Base-by-base conservation (phyloP, 768 basidiomycete species). In the Dentipellis fragilis region DNA sequence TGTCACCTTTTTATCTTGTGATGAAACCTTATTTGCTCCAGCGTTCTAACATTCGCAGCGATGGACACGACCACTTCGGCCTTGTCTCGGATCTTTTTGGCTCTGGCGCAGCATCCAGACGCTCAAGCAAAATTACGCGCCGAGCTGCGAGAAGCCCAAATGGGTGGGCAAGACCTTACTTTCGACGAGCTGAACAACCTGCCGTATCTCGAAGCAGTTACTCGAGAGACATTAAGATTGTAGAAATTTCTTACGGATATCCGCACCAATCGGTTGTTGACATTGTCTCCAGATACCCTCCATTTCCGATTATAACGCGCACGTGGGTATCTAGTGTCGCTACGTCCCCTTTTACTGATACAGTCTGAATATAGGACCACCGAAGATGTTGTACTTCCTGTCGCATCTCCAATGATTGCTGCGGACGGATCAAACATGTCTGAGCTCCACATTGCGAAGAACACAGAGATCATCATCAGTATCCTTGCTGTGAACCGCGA, bases 401-500 rank as follows among this genome's bases (percentile, higher is more conserved):
- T 29, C 6, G 29, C 29, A 29, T 29, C 11, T 42, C 52, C 52
- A 16, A 53, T 53, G 14, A 8, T 21, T 4, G 50, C 4, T 51
- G 36, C 14, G 29, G 34, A 51, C 50, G 50, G 50, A 10, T 10
- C 40, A 8, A 52, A 49, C 14, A 29, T 58, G 16, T n/a, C 9
- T 29, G 40, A 42, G 40, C 19, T 19, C 40, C 40, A 42, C 9
- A 42, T 42, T 9, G 14, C 40, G 14, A 19, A 19, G 11, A 14
- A 14, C 38, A 55, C 54, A 10, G 38, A 23, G 12, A 22, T 61
- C 8, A 42, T 53, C 22, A 11, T 61, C 22, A 45, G 38, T 23
- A 42, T 56, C 22, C 35, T 49, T 38, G 58, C 39, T 7, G 29
- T 49, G 16, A 61, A 61, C 35, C 45, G 40, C 23, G 21, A 39